Base-by-base conservation (phyloP, 2,329 filamentous ascomycete species). In the Cadophora gregata region DNA sequence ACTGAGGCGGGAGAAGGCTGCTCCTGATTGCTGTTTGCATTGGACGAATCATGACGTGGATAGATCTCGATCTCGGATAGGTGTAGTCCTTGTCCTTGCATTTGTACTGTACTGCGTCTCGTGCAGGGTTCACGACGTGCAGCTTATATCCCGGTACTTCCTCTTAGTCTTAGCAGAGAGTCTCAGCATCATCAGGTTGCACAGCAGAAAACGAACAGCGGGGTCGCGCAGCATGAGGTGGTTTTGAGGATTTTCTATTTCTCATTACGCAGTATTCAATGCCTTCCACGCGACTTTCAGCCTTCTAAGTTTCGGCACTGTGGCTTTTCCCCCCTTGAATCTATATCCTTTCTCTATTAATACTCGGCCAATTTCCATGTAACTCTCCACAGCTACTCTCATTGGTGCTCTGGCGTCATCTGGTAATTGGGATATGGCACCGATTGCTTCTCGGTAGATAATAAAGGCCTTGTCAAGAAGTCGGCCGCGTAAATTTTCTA, bases 311-410 rank as follows among this genome's bases (percentile, higher is more conserved):
- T 78, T 80, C 1, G 81, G 80, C 19, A 84, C 81, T 9, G 80
- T 84, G 3, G 81, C 81, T 59, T 75, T 77, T 6, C 79, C 79
- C 47, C 72, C 79, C 65, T 80, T 82, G 4, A 83, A 77, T 33
- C 76, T 71, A 67, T 81, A 82, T 9, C 80, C 78, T 24, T 80
- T 67, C 59, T 73, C 71, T 27, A 62, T 78, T 29, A 91, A 74
- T n/a, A 89, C 86, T 50, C 88, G 79, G 16, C 88, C 90, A 75
- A 93, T 93, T 75, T 91, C 89, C 86, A 93, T 90, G 74, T 93
- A 92, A 70, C 88, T 91, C 77, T 92, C 89, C 0, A 92, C 88
- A 0, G 89, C 89, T 5, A 91, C 89, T 14, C 88, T 81, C 75
- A 92, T 86, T 0, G 88, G 87, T 0, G 85, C 88, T 69, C 86